These are phyloP conservation scores for Podaxis sp. DNA, from an alignment of 768 basidiomycete species.

Conservation along the genomic window DNA sequence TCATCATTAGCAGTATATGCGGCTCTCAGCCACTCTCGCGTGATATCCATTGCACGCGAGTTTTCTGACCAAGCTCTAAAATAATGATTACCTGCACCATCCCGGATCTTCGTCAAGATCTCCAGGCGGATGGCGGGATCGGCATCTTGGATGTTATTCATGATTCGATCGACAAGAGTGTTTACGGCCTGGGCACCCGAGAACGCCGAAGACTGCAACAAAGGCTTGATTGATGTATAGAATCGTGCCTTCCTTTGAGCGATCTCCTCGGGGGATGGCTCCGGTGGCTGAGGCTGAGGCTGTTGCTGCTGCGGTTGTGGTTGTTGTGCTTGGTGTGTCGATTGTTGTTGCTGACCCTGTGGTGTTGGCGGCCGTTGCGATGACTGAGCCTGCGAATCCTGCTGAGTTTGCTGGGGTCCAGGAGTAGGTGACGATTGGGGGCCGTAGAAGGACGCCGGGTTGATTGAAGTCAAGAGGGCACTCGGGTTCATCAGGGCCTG, in stretches of 20 bases:
- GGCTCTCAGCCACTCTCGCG: slow-evolving; percentile 79
- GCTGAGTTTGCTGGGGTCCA: slow-evolving; percentile 20
- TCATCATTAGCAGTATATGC: slow-evolving; percentile 49
- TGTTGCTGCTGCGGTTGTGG: slow-evolving; percentile 17
- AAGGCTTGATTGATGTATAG: slow-evolving; percentile 47
- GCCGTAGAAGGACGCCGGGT: slow-evolving; percentile 32
- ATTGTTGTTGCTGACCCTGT: neutral
- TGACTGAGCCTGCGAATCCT: slow-evolving; percentile 14
- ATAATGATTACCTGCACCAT: slow-evolving; percentile 83
- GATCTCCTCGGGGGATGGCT: slow-evolving; percentile 33
- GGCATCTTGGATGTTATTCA: slow-evolving; percentile 60
- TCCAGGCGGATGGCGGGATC: slow-evolving; percentile 66
- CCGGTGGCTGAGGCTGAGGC: slow-evolving; percentile 23
- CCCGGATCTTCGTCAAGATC: slow-evolving; percentile 77
- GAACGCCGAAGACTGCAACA: slow-evolving; percentile 58
- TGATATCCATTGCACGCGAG: slow-evolving; percentile 68
- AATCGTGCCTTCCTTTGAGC: slow-evolving; percentile 59
- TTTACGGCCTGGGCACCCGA: slow-evolving; percentile 68
- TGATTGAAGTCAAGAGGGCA: slow-evolving; percentile 48
- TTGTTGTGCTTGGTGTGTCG: slow-evolving; percentile 9
- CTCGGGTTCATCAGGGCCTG: slow-evolving; percentile 43
- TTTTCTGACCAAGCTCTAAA: slow-evolving; percentile 87
- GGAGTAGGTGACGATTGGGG: slow-evolving; percentile 16
- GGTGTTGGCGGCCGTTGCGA: slow-evolving; percentile 15
- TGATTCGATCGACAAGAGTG: slow-evolving; percentile 56